Conservation (phyloP, 106 monocot species). For the Ottelia alismoides region DNA sequence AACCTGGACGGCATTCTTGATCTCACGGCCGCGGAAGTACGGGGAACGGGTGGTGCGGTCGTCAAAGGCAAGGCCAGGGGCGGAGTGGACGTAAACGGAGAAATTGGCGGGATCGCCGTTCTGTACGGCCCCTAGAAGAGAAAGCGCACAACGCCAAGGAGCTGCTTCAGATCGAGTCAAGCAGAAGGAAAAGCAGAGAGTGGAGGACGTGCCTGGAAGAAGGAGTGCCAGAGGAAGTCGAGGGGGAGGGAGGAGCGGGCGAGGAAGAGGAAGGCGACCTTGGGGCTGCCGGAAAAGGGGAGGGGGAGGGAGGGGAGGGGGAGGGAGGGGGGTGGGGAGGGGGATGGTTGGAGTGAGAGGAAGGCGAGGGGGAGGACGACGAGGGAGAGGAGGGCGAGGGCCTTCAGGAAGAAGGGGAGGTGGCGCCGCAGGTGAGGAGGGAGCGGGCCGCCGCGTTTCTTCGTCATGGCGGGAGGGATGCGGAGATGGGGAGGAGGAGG, state of each 20-base stretch:
- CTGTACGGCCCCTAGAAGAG: conserved; percentile 32
- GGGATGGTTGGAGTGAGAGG: conserved; percentile 25
- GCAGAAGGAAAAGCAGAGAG: neutral
- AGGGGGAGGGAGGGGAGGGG: neutral
- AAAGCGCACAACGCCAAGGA: neutral
- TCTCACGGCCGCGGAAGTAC: conserved; percentile 63
- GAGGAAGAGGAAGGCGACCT: conserved; percentile 89
- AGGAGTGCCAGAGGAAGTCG: conserved; percentile 96
- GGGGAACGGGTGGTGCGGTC: conserved; percentile 47
- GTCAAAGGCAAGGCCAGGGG: conserved; percentile 64
- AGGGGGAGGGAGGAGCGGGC: conserved; percentile 52
- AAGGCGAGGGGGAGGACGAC: conserved; percentile 18
- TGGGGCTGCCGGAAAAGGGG: conserved; percentile 30
- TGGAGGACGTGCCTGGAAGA: conserved; percentile 29
- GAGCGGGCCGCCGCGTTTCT: neutral
- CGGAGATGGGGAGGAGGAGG: neutral
- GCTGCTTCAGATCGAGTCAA: neutral
- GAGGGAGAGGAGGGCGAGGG: no score
- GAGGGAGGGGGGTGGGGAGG: conserved; percentile 3
- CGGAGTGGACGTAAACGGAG: conserved; percentile 81
- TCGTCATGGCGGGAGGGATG: neutral
- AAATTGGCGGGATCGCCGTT: conserved; percentile 43
- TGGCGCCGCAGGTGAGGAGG: conserved; percentile 1
- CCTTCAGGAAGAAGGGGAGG: conserved; percentile 20
- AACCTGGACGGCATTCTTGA: conserved; percentile 55